phyloP scores from a whole-genome alignment of 129 eudicot genomes.

The Pseudognaphalium luteoalbum region DNA sequence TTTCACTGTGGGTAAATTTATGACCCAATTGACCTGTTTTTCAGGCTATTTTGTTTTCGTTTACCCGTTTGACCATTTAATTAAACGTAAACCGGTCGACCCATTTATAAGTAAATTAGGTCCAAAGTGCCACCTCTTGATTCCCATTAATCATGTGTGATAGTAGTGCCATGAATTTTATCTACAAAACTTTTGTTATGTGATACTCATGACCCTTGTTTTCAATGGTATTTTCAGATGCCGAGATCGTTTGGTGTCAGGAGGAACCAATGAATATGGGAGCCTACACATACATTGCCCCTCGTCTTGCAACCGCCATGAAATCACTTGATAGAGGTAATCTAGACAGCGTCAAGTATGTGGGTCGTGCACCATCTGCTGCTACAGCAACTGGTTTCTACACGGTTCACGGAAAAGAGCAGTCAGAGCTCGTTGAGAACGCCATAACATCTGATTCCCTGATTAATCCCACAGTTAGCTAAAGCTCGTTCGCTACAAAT shows the following conservation, averaged over 20 bases:
- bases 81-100: neutral
- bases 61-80: neutral
- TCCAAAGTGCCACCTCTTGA: no score
- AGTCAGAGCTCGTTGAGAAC: slow-evolving; percentile 27
- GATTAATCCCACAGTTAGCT: slow-evolving; percentile 18
- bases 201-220: no score
- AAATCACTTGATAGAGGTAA: slow-evolving; percentile 27
- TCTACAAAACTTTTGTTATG: no score
- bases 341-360: slow-evolving; percentile 23
- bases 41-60: neutral
- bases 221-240: slow-evolving; percentile 17
- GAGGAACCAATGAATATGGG: slow-evolving; percentile 35
- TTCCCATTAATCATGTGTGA: neutral
- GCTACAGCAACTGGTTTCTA: slow-evolving; percentile 31
- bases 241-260: slow-evolving; percentile 32
- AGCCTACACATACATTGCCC: slow-evolving; percentile 27
- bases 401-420: slow-evolving; percentile 26
- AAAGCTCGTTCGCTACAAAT: neutral
- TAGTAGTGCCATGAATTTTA: neutral
- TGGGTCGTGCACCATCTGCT: slow-evolving; percentile 29
- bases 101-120: no score
- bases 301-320: slow-evolving; percentile 33
- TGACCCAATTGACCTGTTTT: neutral
- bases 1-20: neutral
- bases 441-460: slow-evolving; percentile 25